Percentiles rank a stretch among this genome's conserved stretches.
Evolutionary conservation across 495 filamentous ascomycete genomes (phyloP).

Genomic region (Aspergillus ostianus): DNA sequence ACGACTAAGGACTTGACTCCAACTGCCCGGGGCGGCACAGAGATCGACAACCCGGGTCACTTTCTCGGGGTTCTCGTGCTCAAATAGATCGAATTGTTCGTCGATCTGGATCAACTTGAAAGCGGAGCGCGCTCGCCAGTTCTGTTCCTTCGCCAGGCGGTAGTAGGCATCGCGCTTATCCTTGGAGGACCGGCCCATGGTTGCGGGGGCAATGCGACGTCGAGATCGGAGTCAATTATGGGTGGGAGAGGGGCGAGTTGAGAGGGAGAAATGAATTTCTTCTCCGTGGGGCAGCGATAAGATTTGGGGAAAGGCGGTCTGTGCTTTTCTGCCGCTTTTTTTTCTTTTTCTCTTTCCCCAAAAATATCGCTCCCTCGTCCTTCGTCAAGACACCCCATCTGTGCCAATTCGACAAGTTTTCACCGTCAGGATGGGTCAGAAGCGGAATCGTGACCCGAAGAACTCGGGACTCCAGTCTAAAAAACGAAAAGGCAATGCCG

Average conservation of each 20-base stretch:
- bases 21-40: slow-evolving; percentile 93
- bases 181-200: slow-evolving; percentile 97
- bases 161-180: slow-evolving; percentile 99
- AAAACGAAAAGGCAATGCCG: slow-evolving; percentile 52
- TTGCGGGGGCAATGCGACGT: slow-evolving; percentile 2
- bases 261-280: slow-evolving; percentile 9
- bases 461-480: slow-evolving; percentile 30
- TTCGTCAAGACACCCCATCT: background rate
- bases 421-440: slow-evolving; percentile 36
- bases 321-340: slow-evolving; percentile 41
- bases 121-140: slow-evolving; percentile 92
- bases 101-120: slow-evolving; percentile 97
- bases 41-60: slow-evolving; percentile 95
- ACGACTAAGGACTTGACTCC: slow-evolving; percentile 93
- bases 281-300: slow-evolving; percentile 19
- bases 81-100: slow-evolving; percentile 94
- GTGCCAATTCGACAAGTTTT: background rate
- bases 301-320: slow-evolving; percentile 10
- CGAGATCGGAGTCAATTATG: background rate
- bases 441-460: slow-evolving; percentile 48
- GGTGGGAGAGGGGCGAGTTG: background rate
- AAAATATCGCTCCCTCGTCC: background rate
- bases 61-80: slow-evolving; percentile 51
- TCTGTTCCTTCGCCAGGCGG: slow-evolving; percentile 95
- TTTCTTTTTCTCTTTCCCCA: slow-evolving; percentile 20